A percentile compares a stretch with the other conserved stretches of the same genome.
Conservation (phyloP, 2,329 filamentous ascomycete genomes). For the Thermoascus crustaceus region DNA sequence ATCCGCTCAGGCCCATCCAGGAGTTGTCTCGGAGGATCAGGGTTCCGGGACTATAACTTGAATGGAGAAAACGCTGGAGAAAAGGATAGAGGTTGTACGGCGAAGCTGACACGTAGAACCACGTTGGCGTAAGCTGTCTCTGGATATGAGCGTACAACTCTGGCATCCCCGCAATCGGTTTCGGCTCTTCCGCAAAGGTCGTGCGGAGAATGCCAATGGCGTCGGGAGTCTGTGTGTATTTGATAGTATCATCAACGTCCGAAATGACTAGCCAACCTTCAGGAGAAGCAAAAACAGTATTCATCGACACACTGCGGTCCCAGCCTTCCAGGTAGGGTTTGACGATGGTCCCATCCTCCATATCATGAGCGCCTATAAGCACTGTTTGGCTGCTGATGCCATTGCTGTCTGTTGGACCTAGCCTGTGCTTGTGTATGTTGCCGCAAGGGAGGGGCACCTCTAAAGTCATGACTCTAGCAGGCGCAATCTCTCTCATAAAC, state of each 20-base stretch:
- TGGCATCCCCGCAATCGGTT: conserved; percentile 71
- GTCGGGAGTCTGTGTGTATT: conserved; percentile 74
- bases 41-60: conserved; percentile 67
- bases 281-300: conserved; percentile 65
- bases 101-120: conserved; percentile 90
- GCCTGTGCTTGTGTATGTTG: conserved; percentile 36
- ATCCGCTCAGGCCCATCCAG: conserved; percentile 74
- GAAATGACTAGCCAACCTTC: conserved; percentile 81
- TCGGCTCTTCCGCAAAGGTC: conserved; percentile 71
- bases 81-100: conserved; percentile 93
- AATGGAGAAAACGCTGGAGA: conserved; percentile 62
- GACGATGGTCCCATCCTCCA: conserved; percentile 42
- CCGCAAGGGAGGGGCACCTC: conserved; percentile 48
- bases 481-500: conserved; percentile 68
- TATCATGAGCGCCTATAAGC: conserved; percentile 39
- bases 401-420: conserved; percentile 64
- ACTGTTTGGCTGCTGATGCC: conserved; percentile 63
- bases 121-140: conserved; percentile 54
- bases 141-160: conserved; percentile 66
- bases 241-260: conserved; percentile 94
- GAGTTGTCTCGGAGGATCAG: conserved; percentile 77
- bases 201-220: conserved; percentile 71
- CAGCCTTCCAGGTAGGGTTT: conserved; percentile 23
- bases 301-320: conserved; percentile 47
- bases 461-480: conserved; percentile 60